Evolutionary conservation across 2,329 filamentous ascomycete genomes (phyloP).

Genomic region (Scedosporium dehoogii): DNA sequence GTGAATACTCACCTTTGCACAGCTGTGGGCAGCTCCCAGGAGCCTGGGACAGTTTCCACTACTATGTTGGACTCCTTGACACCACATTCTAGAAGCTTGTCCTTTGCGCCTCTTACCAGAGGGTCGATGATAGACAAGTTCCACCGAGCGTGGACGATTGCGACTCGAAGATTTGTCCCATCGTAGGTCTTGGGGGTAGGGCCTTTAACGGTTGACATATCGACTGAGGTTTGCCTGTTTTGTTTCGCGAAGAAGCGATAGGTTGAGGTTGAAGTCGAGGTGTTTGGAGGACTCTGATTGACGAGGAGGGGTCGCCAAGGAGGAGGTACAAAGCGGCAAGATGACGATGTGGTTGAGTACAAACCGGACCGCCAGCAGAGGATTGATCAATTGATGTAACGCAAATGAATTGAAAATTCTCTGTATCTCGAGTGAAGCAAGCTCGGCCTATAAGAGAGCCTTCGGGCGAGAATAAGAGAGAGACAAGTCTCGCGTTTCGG

Average conservation of each 20-base stretch:
- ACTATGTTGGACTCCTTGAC: conserved; percentile 85
- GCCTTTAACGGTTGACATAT: conserved; percentile 43
- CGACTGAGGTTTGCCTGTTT: conserved; percentile 17
- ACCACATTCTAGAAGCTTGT: conserved; percentile 65
- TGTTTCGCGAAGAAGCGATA: background rate
- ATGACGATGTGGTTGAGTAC: too few relatives aligned
- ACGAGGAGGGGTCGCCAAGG: background rate
- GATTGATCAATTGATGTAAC: too few relatives aligned
- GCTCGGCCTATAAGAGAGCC: too few relatives aligned
- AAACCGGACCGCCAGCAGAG: too few relatives aligned
- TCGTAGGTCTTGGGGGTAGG: conserved; percentile 49
- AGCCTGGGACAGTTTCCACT: conserved; percentile 80
- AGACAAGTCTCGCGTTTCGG: too few relatives aligned
- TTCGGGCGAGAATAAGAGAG: too few relatives aligned
- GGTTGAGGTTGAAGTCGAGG: background rate
- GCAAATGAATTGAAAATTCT: too few relatives aligned
- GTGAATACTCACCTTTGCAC: conserved; percentile 59
- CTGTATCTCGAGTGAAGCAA: too few relatives aligned
- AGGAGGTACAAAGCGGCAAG: too few relatives aligned
- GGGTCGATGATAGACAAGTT: conserved; percentile 81
- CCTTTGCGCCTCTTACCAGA: conserved; percentile 70
- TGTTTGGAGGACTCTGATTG: background rate
- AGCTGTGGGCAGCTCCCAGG: conserved; percentile 88
- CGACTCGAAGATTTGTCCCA: conserved; percentile 72
- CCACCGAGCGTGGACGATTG: conserved; percentile 94